A percentile compares a stretch with the other conserved stretches of the same genome.
These are phyloP conservation scores for Sanghuangporus weigelae DNA, from an alignment of 1,284 basidiomycete species.

Conservation along the genomic window DNA sequence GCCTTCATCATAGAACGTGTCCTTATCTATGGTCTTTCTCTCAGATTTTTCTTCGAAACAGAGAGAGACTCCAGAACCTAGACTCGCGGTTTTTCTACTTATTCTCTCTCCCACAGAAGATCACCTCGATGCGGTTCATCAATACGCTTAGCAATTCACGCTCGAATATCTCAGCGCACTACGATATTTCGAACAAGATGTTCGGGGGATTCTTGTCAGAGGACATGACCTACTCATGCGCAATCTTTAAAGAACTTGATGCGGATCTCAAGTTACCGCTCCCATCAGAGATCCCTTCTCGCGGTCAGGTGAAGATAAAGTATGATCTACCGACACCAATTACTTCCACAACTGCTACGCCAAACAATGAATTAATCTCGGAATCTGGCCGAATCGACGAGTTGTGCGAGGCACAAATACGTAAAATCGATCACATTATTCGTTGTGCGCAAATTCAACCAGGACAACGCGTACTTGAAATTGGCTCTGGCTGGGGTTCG, in stretches of 20 bases:
- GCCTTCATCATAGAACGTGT: background rate
- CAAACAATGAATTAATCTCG: constrained; percentile 1
- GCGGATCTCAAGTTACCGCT: constrained; percentile 41
- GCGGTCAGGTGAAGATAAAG: background rate
- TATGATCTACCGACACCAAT: constrained; percentile 5
- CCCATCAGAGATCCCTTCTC: background rate
- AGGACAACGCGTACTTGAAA: constrained; percentile 69
- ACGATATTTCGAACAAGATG: constrained; percentile 66
- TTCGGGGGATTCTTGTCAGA: constrained; percentile 59
- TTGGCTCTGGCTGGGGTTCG: constrained; percentile 80
- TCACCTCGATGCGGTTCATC: constrained; percentile 56
- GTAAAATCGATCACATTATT: constrained; percentile 56
- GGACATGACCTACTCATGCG: constrained; percentile 84
- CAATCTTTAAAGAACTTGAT: constrained; percentile 63
- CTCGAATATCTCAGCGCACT: constrained; percentile 72
- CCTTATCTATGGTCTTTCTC: background rate
- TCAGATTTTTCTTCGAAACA: constrained; percentile 66
- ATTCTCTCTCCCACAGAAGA: constrained; percentile 50
- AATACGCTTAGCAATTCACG: constrained; percentile 59
- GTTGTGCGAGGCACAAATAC: constrained; percentile 62
- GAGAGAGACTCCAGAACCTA: constrained; percentile 43
- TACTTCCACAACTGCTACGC: constrained; percentile 1
- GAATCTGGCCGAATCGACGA: constrained; percentile 35
- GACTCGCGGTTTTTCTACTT: constrained; percentile 44
- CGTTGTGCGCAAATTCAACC: constrained; percentile 47